phyloP scores from a whole-genome alignment of 1,139 yeast genomes.

The Saccharomyces hybrid region DNA sequence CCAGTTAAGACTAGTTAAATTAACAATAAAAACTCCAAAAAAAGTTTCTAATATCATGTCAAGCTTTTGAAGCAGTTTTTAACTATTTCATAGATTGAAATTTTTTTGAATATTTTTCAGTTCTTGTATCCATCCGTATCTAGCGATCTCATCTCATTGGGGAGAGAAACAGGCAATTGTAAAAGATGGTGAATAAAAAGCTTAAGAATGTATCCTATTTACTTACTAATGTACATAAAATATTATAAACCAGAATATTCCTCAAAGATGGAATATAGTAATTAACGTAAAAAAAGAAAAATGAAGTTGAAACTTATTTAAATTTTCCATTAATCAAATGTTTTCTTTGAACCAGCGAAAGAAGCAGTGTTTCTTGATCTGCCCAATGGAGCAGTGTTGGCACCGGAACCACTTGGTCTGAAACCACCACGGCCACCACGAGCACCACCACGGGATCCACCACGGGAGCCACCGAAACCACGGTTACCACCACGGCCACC shows the following conservation, averaged over 20 bases:
- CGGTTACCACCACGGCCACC: constrained; percentile 43
- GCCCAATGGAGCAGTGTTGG: constrained; percentile 51
- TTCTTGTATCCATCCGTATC: not conserved
- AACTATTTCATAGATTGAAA: not conserved
- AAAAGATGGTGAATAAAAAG: not conserved
- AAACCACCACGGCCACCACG: constrained; percentile 35
- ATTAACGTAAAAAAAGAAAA: not conserved
- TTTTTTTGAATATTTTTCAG: not conserved
- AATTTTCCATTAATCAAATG: constrained; percentile 49
- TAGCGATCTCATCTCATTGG: not conserved
- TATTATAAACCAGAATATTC: not conserved
- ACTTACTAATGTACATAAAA: not conserved
- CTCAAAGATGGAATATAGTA: not conserved
- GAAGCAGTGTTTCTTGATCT: constrained; percentile 38
- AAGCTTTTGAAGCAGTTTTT: not conserved
- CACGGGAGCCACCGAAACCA: constrained; percentile 32
- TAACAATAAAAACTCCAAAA: not conserved
- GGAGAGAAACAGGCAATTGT: not conserved
- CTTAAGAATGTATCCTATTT: not conserved
- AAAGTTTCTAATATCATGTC: not conserved
- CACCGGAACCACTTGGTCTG: constrained; percentile 41
- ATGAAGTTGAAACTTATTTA: not conserved
- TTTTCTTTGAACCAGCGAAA: constrained; percentile 70
- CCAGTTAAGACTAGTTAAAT: too few relatives aligned
- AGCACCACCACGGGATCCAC: constrained; percentile 34